Evolutionary conservation across 1,284 basidiomycete genomes (phyloP), one percentile per base, ranked within the genome.

Genomic region (Agaricales sp.): DNA sequence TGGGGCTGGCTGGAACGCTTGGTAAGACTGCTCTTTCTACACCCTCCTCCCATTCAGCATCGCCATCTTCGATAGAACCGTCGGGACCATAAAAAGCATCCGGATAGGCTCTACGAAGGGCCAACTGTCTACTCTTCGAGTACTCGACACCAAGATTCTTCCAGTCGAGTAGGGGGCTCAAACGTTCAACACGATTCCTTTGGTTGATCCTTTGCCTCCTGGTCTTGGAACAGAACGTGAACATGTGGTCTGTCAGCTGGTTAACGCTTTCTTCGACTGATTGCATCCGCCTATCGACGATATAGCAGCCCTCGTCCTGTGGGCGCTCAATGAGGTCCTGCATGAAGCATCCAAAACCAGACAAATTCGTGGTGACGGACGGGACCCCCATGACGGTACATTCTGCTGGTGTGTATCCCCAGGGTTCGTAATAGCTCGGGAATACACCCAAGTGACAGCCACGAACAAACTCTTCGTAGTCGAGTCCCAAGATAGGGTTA

Each of bases 401-500:
- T 58, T 90, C 87, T 0, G 87, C 87, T 1, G 87, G 87, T 0
- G 87, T 89, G 56, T 90, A 92, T 0, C 90, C 91, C 91, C 92
- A 94, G 2, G 92, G 92, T 66, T 93, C 92, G 55, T 90, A 90
- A 60, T 98, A 99, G 58, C 88, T 92, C 1, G 95, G 93, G 79
- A 99, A 98, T 35, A 98, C 94, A 53, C 95, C 95, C 52, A 99
- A 70, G 72, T 98, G 95, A 64, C 95, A 98, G 2, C 95, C 95
- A 56, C 95, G 76, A 13, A 98, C 95, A 63, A 99, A 99, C 70
- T 99, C 95, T 66, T 99, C 95, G 63, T 99, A 99, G 65, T 99
- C 95, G 54, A 99, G 75, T 1, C 93, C 93, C 19, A 99, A 71
- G 51, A 98, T 96, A 0, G 95, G 95, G 70, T 98, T 97, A 70